A percentile compares a stretch with the other conserved stretches of the same genome.
Conservation (phyloP, 176 grass and related monocot species). For the Bothriochloa decipiens region DNA sequence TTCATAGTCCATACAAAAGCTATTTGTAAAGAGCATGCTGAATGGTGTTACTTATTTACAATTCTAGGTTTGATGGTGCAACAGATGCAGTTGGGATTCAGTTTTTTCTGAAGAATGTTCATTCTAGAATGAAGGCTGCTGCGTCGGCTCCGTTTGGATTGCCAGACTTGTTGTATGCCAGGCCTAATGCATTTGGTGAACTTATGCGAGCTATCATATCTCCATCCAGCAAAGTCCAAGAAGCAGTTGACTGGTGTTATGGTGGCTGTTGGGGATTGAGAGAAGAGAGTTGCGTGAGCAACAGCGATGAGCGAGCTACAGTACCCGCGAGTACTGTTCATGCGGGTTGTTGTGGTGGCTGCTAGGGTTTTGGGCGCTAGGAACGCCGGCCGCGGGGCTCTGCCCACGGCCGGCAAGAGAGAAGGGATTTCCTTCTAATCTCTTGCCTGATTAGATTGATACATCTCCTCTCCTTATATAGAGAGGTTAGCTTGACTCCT, state of each 20-base stretch:
- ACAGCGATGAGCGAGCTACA: too few species aligned
- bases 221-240: conserved; percentile 60
- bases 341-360: too few species aligned
- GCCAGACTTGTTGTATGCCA: conserved; percentile 41
- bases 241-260: conserved; percentile 70
- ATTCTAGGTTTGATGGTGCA: conserved; percentile 76
- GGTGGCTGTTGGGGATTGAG: too few species aligned
- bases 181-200: conserved; percentile 91
- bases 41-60: conserved; percentile 13
- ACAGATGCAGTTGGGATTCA: conserved; percentile 81
- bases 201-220: conserved; percentile 73
- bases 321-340: too few species aligned
- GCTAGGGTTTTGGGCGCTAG: too few species aligned
- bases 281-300: too few species aligned
- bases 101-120: conserved; percentile 89
- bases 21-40: background rate
- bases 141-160: conserved; percentile 72
- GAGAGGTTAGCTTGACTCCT: too few species aligned
- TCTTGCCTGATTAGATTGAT: too few species aligned
- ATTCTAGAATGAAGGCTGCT: conserved; percentile 61
- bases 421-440: too few species aligned
- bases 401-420: too few species aligned
- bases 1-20: background rate
- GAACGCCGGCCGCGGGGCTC: too few species aligned
- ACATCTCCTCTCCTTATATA: too few species aligned